Evolutionary conservation across 495 filamentous ascomycete species (phyloP).

Genomic region (Parathielavia appendiculata): DNA sequence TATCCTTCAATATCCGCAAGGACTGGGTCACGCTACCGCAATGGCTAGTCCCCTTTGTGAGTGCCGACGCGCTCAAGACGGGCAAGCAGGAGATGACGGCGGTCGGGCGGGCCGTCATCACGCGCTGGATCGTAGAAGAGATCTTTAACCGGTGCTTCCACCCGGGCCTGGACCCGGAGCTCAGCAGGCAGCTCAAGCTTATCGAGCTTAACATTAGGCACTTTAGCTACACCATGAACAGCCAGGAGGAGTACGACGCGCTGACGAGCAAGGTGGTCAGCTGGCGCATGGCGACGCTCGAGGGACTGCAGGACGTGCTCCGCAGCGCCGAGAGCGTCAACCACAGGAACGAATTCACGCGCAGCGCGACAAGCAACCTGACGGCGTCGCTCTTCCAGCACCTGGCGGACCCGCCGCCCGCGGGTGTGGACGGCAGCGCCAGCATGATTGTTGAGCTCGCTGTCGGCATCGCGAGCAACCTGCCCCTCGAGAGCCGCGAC

Average conservation of each 20-base stretch:
- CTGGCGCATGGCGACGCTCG: conserved; percentile 90
- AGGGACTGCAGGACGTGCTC: conserved; percentile 74
- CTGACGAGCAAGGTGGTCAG: conserved; percentile 80
- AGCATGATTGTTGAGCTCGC: conserved; percentile 92
- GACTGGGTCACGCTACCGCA: conserved; percentile 75
- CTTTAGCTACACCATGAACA: conserved; percentile 61
- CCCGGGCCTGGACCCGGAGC: conserved; percentile 66
- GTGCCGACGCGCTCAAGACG: conserved; percentile 69
- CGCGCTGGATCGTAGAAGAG: conserved; percentile 86
- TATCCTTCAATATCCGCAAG: conserved; percentile 92
- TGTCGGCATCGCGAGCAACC: conserved; percentile 75
- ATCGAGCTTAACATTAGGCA: conserved; percentile 87
- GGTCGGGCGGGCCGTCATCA: conserved; percentile 84
- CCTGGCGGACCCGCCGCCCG: conserved; percentile 67
- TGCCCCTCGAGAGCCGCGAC: conserved; percentile 88
- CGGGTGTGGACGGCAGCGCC: conserved; percentile 73
- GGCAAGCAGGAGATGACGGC: conserved; percentile 97
- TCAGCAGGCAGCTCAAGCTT: conserved; percentile 73
- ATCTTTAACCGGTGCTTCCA: conserved; percentile 90
- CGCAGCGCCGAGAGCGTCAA: conserved; percentile 58
- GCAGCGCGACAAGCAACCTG: conserved; percentile 63
- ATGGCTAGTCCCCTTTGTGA: conserved; percentile 75
- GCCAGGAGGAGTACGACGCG: conserved; percentile 84
- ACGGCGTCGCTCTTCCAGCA: conserved; percentile 62
- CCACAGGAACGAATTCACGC: conserved; percentile 60